Conservation (phyloP, 2,329 filamentous ascomycete species). For the Penicillium sp. region DNA sequence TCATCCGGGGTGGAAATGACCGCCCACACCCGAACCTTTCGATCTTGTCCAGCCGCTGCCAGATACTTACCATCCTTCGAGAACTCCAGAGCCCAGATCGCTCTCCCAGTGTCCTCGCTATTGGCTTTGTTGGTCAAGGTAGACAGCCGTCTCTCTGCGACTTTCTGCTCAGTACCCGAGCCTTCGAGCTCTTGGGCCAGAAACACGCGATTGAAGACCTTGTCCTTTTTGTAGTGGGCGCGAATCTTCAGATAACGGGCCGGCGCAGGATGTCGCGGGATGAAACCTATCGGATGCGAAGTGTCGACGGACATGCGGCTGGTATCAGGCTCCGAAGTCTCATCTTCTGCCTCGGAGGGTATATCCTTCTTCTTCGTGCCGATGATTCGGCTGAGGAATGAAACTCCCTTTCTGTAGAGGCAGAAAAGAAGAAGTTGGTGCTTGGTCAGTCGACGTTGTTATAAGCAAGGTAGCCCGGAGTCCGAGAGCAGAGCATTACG, state of each 20-base stretch:
- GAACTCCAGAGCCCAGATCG: constrained; percentile 90
- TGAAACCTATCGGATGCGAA: constrained; percentile 74
- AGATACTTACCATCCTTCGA: constrained; percentile 88
- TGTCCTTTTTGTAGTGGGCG: constrained; percentile 72
- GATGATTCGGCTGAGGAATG: constrained; percentile 84
- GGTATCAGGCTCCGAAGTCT: constrained; percentile 68
- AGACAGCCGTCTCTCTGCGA: constrained; percentile 31
- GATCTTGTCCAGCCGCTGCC: constrained; percentile 88
- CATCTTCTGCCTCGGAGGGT: constrained; percentile 49
- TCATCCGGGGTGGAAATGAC: constrained; percentile 82
- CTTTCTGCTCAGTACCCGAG: constrained; percentile 42
- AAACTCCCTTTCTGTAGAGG: constrained; percentile 70
- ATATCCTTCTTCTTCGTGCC: constrained; percentile 69
- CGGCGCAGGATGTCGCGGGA: constrained; percentile 82
- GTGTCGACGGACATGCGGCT: constrained; percentile 75
- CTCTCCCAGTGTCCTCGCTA: constrained; percentile 50
- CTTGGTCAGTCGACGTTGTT: constrained; percentile 11
- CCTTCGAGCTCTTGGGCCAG: constrained; percentile 83
- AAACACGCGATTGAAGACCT: constrained; percentile 83
- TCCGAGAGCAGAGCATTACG: background rate
- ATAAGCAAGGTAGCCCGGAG: background rate
- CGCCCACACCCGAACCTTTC: constrained; percentile 80
- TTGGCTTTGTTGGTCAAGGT: constrained; percentile 23
- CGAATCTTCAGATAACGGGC: constrained; percentile 87
- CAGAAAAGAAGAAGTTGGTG: constrained; percentile 6